phyloP scores from a whole-genome alignment of 371 early-diverging fungal genomes.

The Mucor circinelloides region DNA sequence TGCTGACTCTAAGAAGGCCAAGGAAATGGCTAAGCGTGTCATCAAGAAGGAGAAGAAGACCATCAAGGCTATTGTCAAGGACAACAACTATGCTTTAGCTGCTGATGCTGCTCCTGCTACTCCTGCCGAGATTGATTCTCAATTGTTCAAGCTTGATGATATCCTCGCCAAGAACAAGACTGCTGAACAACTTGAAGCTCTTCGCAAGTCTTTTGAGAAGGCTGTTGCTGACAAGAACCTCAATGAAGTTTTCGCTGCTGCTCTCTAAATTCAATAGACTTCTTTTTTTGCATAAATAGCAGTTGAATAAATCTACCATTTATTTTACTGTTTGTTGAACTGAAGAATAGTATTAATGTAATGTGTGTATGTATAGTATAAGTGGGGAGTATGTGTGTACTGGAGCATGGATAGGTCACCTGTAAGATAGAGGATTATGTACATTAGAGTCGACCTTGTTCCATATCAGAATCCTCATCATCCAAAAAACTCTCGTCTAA shows the following conservation, averaged over 20 bases:
- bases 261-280: constrained; percentile 25
- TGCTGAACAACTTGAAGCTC: constrained; percentile 56
- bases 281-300: background rate
- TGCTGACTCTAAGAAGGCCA: constrained; percentile 72
- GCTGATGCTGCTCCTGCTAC: constrained; percentile 52
- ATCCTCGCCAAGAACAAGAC: constrained; percentile 71
- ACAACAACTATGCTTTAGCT: constrained; percentile 78
- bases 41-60: constrained; percentile 93
- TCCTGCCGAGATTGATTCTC: constrained; percentile 62
- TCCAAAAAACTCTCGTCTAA: constrained; percentile 46
- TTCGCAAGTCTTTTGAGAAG: constrained; percentile 59
- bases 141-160: constrained; percentile 70
- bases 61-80: constrained; percentile 79
- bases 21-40: constrained; percentile 76
- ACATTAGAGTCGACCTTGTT: constrained; percentile 25
- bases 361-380: background rate
- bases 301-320: background rate
- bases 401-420: background rate
- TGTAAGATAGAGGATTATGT: background rate
- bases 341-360: background rate
- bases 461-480: constrained; percentile 44
- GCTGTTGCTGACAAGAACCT: constrained; percentile 59
- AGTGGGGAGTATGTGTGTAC: no score
- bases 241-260: constrained; percentile 53
- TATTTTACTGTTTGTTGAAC: background rate